Evolutionary conservation across 176 grass and related monocot species (phyloP), one percentile per base, ranked within the genome.

Genomic region (Calamus simplicifolius): DNA sequence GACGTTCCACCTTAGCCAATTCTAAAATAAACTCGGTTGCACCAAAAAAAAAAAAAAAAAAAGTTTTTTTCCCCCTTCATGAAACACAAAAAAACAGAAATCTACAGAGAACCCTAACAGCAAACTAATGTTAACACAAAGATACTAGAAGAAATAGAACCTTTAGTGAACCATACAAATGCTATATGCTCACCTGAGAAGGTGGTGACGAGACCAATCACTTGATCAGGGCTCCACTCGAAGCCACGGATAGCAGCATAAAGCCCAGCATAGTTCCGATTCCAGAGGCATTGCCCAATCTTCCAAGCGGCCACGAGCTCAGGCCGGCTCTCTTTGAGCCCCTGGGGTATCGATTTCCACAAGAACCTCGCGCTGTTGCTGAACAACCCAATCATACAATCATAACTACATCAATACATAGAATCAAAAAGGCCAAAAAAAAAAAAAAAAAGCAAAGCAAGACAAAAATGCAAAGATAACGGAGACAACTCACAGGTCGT

Each of bases 231-330:
- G 29, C 73, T 68, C 94, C 88, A 89, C 73, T 79, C 81, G 7
- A 93, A 98, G 6, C 64, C 79, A 25, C 50, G 79, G n/a, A 71
- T 64, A 1, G 79, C 79, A 10, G 62, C 63, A 50, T 81, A 86
- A 48, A 98, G 81, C 4, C 84, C 84, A 0, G 94, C 72, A 15
- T 98, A 79, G 57, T 83, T 85, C 1, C 89, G 80, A 61, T 75
- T 98, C 88, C 88, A 98, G 19, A 89, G 82, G 74, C 88, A 84
- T 67, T 93, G 88, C 25, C 85, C 88, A 4, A 93, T 81, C 75
- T 68, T 86, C 94, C 94, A 93, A 62, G 75, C 73, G 0, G 81
- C 88, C 1, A 64, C 75, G 5, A 92, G 76, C 79, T 93, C 94
- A 19, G 88, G 81, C 52, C 73, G 73, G 3, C 59, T 74, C 56